These are phyloP conservation scores for Triangularia verruculosa DNA, from an alignment of 2,329 filamentous ascomycete genomes.

Conservation along the genomic window DNA sequence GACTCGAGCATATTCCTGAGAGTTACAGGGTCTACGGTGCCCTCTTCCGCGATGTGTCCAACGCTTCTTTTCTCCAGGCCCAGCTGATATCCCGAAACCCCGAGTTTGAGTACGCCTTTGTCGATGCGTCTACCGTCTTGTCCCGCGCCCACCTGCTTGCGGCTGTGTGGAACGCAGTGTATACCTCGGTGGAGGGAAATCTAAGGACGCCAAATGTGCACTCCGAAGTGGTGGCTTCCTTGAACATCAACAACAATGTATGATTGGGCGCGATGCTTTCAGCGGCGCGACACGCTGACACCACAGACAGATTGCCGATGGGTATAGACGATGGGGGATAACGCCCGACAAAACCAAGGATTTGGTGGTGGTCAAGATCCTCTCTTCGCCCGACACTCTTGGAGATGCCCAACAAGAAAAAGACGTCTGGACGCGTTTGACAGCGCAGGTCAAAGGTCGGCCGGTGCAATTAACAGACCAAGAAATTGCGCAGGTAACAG, in stretches of 20 bases:
- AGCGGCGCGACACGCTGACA: not conserved
- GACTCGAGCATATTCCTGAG: constrained; percentile 71
- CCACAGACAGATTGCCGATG: constrained; percentile 71
- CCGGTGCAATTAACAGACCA: constrained; percentile 60
- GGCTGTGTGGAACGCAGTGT: constrained; percentile 74
- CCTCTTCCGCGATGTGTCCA: constrained; percentile 73
- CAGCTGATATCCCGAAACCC: constrained; percentile 83
- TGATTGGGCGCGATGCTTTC: constrained; percentile 20
- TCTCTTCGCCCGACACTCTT: constrained; percentile 35
- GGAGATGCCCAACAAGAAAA: constrained; percentile 40
- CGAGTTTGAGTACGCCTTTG: constrained; percentile 88
- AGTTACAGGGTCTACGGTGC: constrained; percentile 67
- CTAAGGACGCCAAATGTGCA: constrained; percentile 83
- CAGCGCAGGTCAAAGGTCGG: constrained; percentile 58
- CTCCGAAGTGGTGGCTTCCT: constrained; percentile 78
- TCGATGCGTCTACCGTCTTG: constrained; percentile 78
- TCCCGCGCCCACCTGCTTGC: constrained; percentile 71
- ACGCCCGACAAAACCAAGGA: constrained; percentile 60
- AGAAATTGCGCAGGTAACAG: constrained; percentile 56
- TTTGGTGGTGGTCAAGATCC: constrained; percentile 79
- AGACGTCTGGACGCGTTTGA: constrained; percentile 58
- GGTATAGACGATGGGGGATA: constrained; percentile 86
- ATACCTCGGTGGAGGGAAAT: constrained; percentile 56
- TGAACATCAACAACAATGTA: constrained; percentile 82
- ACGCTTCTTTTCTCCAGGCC: constrained; percentile 72